Evolutionary conservation across 2,329 filamentous ascomycete genomes (phyloP).

Genomic region (Plenodomus lindquistii): DNA sequence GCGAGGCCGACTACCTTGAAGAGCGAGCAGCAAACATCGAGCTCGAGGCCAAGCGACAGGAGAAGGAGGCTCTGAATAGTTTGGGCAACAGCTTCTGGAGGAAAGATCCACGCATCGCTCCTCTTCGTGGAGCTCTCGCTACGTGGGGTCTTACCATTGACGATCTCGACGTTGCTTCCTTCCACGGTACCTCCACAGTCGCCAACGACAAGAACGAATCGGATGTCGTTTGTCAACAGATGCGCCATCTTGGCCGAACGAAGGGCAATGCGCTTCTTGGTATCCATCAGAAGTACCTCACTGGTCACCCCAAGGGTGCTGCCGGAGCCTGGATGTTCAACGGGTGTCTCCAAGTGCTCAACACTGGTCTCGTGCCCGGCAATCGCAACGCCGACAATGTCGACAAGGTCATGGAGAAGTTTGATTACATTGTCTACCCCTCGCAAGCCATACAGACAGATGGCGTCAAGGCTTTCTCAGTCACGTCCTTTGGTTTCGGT

Average conservation of each 20-base stretch:
- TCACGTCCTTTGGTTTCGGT: conserved; percentile 98
- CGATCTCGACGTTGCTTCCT: conserved; percentile 91
- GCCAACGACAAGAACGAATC: conserved; percentile 99
- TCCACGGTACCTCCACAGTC: conserved; percentile 98
- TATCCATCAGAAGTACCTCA: conserved; percentile 99
- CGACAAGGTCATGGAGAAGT: conserved; percentile 94
- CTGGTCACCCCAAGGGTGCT: conserved; percentile 98
- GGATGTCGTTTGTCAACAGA: conserved; percentile 93
- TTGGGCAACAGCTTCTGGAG: conserved; percentile 99
- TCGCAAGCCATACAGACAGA: conserved; percentile 95
- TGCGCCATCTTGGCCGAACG: conserved; percentile 89
- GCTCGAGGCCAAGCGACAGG: conserved; percentile 83
- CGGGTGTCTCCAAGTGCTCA: conserved; percentile 92
- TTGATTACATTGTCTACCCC: conserved; percentile 96
- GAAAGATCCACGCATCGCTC: conserved; percentile 88
- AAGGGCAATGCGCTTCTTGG: conserved; percentile 96
- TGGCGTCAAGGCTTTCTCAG: conserved; percentile 96
- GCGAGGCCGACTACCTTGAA: conserved; percentile 82
- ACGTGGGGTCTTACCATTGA: conserved; percentile 98
- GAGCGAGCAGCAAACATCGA: conserved; percentile 87
- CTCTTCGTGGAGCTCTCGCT: conserved; percentile 90
- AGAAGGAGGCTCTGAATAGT: conserved; percentile 89
- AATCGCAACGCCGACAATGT: conserved; percentile 99
- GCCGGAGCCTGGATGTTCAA: conserved; percentile 99
- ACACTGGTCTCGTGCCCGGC: conserved; percentile 89